Evolutionary conservation across 148 eudicot genomes (phyloP).

Genomic region (Dysphania ambrosioides): DNA sequence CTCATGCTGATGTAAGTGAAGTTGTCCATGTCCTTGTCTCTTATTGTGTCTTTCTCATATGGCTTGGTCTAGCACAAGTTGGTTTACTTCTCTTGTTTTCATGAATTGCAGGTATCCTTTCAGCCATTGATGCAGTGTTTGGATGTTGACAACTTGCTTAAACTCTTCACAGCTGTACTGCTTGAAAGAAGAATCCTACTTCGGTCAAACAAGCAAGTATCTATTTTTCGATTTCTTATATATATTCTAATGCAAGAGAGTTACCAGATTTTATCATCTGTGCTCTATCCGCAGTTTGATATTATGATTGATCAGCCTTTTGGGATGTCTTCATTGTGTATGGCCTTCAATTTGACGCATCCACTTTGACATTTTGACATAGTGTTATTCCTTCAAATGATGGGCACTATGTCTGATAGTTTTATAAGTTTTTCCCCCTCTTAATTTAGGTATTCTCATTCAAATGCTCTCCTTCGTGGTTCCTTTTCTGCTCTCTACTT

Average conservation of each 20-base stretch:
- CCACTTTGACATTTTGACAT: neutral
- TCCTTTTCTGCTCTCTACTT: too few species aligned
- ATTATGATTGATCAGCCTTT: neutral
- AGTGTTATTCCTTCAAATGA: neutral
- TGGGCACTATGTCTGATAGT: too few species aligned
- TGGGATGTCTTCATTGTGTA: neutral
- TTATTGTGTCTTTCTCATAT: neutral
- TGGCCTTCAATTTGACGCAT: neutral
- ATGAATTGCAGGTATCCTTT: constrained; percentile 72
- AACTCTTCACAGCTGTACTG: constrained; percentile 88
- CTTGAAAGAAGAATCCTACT: constrained; percentile 86
- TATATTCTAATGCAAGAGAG: neutral
- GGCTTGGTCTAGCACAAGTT: neutral
- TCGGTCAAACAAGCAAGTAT: constrained; percentile 77
- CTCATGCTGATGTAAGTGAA: constrained; percentile 85
- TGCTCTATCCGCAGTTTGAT: neutral
- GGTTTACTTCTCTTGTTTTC: constrained; percentile 12
- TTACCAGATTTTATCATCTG: neutral
- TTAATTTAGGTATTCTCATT: too few species aligned
- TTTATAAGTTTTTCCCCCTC: too few species aligned
- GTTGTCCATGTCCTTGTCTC: constrained; percentile 14
- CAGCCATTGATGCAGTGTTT: constrained; percentile 91
- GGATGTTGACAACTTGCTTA: constrained; percentile 92
- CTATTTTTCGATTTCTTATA: neutral
- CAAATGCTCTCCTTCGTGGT: too few species aligned